Evolutionary conservation across 2,329 filamentous ascomycete genomes (phyloP), one percentile per base, ranked within the genome.

Genomic region (Lasiodiplodia sp.): DNA sequence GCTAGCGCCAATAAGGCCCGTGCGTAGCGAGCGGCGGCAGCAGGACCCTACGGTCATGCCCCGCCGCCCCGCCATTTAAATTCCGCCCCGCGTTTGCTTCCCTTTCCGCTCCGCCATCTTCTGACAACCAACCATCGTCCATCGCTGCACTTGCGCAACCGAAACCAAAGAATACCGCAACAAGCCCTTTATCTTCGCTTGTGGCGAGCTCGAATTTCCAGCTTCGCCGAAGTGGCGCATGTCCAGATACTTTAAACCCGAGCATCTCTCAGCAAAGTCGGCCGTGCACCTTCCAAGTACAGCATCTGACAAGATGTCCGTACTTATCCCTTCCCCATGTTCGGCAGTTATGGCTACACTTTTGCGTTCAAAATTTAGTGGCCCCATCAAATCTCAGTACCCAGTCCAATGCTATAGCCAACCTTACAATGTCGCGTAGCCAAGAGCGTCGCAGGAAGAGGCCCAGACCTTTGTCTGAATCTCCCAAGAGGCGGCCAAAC

Each of bases 11-110:
- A 4, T 1, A 1, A 6, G 44, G 34, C 44, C 44, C 37, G 34
- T 58, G 65, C 31, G 44, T 47, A 21, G 44, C 44, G 44, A 47
- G 40, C 40, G 40, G 18, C 40, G 40, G 18, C 40, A 47, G 40
- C 40, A n/a, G 18, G 44, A 47, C 44, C 44, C 44, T 47, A 47
- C 44, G 3, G 18, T 6, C 44, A n/a, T 60, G 67, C 55, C 49
- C 38, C 62, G 52, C 34, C 47, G 49, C 66, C 16, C 38, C 58
- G n/a, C 25, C 21, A 49, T 23, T 37, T 12, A 31, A 47, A 25
- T 23, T 58, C 38, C 37, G 55, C 31, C 37, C 65, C 55, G 56
- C 28, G 34, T 49, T 10, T 40, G 11, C 23, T 8, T 64, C 51
- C 25, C 25, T 64, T 21, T 23, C n/a, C n/a, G 49, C 37, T n/a